Evolutionary conservation across 345 rosid genomes (phyloP), one percentile per base, ranked within the genome.

Genomic region (Brassica juncea): DNA sequence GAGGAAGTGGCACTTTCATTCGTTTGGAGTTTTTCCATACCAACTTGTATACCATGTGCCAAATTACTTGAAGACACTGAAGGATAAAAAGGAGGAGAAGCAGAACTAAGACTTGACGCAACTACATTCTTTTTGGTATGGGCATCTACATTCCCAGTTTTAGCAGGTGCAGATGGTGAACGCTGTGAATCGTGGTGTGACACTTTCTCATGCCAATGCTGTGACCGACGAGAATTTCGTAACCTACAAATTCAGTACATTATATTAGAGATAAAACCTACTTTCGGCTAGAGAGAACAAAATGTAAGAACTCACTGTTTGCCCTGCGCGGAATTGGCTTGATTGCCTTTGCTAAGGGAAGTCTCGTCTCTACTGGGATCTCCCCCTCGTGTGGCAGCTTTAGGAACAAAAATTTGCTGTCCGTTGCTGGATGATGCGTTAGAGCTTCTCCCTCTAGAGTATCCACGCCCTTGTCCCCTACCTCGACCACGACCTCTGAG

Each of bases 11-110:
- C 64, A 71, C 52, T 79, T 71, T 89, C 92, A 86, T 88, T 87
- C 21, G 81, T 86, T 54, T 79, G 78, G 71, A 90, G 92, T 83
- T 83, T 86, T 71, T 85, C 95, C 82, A 86, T 81, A 73, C 92
- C 91, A 77, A 74, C 81, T 79, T 86, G 94, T 16, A 83, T 71
- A 72, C 86, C 87, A 82, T 83, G 93, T 76, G 81, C 74, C 77
- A 74, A 58, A 57, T 88, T 90, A 72, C 71, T 85, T 42, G 97
- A 85, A 57, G 99, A 85, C 57, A 86, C 88, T 12, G 98, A 89
- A 19, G 99, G 99, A 84, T 93, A 95, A 74, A 93, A 95, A 12
- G 99, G 99, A 71, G 94, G 99, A 82, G 99, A 95, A 80, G 98
- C 92, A 63, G 93, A 91, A 82, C 82, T 95, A 86, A 95, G 83